A percentile compares a stretch with the other conserved stretches of the same genome.
phyloP scores from a whole-genome alignment of 2,329 filamentous ascomycete genomes.

The Hymenoscyphus albidus region DNA sequence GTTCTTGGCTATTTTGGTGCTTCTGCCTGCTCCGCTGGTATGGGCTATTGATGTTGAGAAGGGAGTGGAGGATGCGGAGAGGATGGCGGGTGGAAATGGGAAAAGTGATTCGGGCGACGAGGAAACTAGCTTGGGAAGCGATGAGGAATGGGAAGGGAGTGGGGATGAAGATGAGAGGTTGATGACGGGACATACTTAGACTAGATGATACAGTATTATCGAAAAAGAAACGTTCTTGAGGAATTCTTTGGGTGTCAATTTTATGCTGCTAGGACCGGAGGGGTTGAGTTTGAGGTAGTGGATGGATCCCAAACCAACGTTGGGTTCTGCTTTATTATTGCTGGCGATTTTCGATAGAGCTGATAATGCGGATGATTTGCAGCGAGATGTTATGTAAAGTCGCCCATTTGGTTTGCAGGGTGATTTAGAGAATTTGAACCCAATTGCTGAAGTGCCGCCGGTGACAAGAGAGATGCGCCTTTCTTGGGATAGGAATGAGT shows the following conservation, averaged over 20 bases:
- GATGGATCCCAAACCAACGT: slow-evolving; percentile 33
- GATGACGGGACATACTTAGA: slow-evolving; percentile 24
- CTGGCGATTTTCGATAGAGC: slow-evolving; percentile 34
- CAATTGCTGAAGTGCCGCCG: slow-evolving; percentile 18
- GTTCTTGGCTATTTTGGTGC: slow-evolving; percentile 80
- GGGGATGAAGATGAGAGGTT: slow-evolving; percentile 16
- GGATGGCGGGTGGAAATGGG: slow-evolving; percentile 45
- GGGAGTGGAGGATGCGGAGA: slow-evolving; percentile 64
- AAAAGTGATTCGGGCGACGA: slow-evolving; percentile 10
- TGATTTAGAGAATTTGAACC: slow-evolving; percentile 18
- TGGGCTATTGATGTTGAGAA: slow-evolving; percentile 79
- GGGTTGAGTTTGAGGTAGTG: slow-evolving; percentile 38
- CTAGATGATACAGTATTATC: too few species aligned
- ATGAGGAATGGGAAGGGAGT: slow-evolving; percentile 19
- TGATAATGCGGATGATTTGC: slow-evolving; percentile 35
- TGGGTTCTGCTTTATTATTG: not conserved
- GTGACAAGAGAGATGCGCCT: slow-evolving; percentile 19
- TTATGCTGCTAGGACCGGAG: slow-evolving; percentile 37
- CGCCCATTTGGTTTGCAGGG: slow-evolving; percentile 28
- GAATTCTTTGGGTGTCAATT: slow-evolving; percentile 32
- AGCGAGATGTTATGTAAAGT: slow-evolving; percentile 42
- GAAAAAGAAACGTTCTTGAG: not conserved
- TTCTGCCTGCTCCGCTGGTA: slow-evolving; percentile 77
- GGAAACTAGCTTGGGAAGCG: slow-evolving; percentile 5
- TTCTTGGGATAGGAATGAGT: slow-evolving; percentile 6